phyloP scores from a whole-genome alignment of 495 filamentous ascomycete species.

The Lasiosphaeria hispida region DNA sequence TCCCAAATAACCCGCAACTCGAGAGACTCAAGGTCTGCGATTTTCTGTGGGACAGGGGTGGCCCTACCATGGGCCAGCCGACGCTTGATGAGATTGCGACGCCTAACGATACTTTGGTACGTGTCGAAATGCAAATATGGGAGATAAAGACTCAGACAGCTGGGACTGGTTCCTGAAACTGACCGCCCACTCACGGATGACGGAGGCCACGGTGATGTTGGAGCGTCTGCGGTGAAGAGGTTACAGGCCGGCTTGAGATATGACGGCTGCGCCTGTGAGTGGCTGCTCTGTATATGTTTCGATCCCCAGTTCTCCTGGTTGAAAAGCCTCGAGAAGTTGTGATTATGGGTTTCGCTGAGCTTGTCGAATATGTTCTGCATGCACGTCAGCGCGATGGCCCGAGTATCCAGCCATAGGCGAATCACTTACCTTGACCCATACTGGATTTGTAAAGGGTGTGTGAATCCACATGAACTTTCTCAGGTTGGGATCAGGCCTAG shows the following conservation, averaged over 20 bases:
- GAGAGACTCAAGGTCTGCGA: constrained; percentile 51
- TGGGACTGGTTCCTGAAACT: constrained; percentile 40
- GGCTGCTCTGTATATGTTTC: constrained; percentile 45
- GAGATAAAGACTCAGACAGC: constrained; percentile 45
- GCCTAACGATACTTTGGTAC: constrained; percentile 57
- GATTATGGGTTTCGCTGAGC: constrained; percentile 32
- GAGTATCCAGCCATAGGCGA: constrained; percentile 17
- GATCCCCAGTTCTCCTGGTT: constrained; percentile 49
- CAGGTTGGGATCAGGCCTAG: constrained; percentile 35
- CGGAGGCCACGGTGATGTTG: constrained; percentile 28
- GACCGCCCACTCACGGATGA: constrained; percentile 20
- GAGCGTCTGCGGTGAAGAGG: constrained; percentile 44
- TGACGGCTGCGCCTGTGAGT: constrained; percentile 45
- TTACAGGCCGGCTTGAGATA: constrained; percentile 46
- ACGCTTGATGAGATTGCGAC: constrained; percentile 56
- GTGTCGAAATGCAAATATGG: constrained; percentile 66
- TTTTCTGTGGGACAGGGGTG: constrained; percentile 52
- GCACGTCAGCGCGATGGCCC: constrained; percentile 28
- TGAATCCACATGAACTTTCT: constrained; percentile 65
- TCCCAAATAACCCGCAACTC: constrained; percentile 64
- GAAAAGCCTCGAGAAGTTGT: constrained; percentile 44
- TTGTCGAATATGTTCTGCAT: constrained; percentile 38
- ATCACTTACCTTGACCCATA: constrained; percentile 57
- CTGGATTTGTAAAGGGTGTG: constrained; percentile 62
- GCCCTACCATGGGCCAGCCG: constrained; percentile 56